phyloP scores from a whole-genome alignment of 768 basidiomycete species.

The Agaricus subrufescens region DNA sequence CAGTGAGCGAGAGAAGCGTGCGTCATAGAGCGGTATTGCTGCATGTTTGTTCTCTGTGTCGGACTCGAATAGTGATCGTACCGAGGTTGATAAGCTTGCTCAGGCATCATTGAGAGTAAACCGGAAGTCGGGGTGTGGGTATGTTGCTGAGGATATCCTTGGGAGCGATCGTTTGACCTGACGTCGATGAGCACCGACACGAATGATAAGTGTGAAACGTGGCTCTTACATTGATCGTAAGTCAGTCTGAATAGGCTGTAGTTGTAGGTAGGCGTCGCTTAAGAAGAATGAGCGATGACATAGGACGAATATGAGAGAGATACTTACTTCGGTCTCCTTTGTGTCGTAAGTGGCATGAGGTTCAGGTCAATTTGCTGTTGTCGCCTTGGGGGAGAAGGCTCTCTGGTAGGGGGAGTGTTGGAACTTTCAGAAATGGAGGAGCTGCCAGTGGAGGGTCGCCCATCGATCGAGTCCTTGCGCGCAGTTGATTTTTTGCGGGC shows the following conservation, averaged over 20 bases:
- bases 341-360: slow-evolving; percentile 33
- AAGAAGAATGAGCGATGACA: slow-evolving; percentile 12
- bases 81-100: slow-evolving; percentile 46
- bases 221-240: slow-evolving; percentile 43
- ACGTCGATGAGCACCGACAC: slow-evolving; percentile 11
- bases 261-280: slow-evolving; percentile 42
- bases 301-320: slow-evolving; percentile 9
- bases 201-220: slow-evolving; percentile 3
- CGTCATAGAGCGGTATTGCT: slow-evolving; percentile 45
- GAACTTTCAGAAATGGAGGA: slow-evolving; percentile 71
- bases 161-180: slow-evolving; percentile 31
- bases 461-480: slow-evolving; percentile 56
- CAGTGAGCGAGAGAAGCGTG: slow-evolving; percentile 51
- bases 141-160: slow-evolving; percentile 42
- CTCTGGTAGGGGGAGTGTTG: slow-evolving; percentile 60
- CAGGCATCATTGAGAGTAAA: slow-evolving; percentile 55
- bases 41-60: slow-evolving; percentile 22
- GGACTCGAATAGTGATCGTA: slow-evolving; percentile 49
- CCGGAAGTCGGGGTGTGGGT: slow-evolving; percentile 33
- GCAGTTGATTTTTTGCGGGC: slow-evolving; percentile 59
- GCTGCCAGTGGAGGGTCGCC: slow-evolving; percentile 69
- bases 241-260: slow-evolving; percentile 40
- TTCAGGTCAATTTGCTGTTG: slow-evolving; percentile 34
- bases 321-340: slow-evolving; percentile 34
- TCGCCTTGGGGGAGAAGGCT: slow-evolving; percentile 59